phyloP scores from a whole-genome alignment of 176 grass and related monocot species.

The Thalia dealbata region DNA sequence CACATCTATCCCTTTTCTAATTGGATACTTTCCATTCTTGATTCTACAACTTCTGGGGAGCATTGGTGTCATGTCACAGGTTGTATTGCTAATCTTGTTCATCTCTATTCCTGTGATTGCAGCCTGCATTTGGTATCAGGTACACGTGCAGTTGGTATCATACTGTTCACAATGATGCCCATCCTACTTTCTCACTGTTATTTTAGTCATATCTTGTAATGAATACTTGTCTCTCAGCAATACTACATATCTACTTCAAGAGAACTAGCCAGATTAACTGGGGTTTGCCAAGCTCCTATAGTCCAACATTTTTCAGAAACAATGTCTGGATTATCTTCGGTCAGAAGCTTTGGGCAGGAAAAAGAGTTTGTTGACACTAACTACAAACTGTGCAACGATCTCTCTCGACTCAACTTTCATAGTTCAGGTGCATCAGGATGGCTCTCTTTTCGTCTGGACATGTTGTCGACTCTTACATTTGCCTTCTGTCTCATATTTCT shows the following conservation, averaged over 20 bases:
- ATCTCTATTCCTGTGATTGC: slow-evolving; percentile 1
- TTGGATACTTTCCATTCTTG: not conserved
- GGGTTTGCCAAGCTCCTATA: slow-evolving; percentile 26
- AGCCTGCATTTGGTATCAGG: slow-evolving; percentile 13
- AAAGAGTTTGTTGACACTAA: slow-evolving; percentile 48
- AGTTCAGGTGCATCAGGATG: slow-evolving; percentile 52
- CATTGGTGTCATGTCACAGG: not conserved
- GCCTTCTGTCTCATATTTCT: slow-evolving; percentile 40
- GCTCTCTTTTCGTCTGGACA: slow-evolving; percentile 57
- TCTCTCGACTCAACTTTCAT: slow-evolving; percentile 57
- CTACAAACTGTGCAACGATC: slow-evolving; percentile 54
- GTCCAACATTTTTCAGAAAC: slow-evolving; percentile 68
- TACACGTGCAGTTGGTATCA: not conserved
- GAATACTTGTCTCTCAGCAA: slow-evolving; percentile 19
- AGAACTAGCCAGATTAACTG: slow-evolving; percentile 30
- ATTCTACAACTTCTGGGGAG: slow-evolving; percentile 2
- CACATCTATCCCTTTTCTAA: not conserved
- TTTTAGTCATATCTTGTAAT: not conserved
- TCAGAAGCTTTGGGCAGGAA: slow-evolving; percentile 81
- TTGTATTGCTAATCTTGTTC: slow-evolving; percentile 3
- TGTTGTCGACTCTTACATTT: slow-evolving; percentile 51
- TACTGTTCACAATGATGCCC: no score
- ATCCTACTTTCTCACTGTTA: no score
- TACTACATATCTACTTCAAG: slow-evolving; percentile 32
- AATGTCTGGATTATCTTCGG: slow-evolving; percentile 64